A percentile compares a stretch with the other conserved stretches of the same genome.
These are phyloP conservation scores for Colletotrichum brevisporum DNA, from an alignment of 2,329 filamentous ascomycete genomes.

Conservation along the genomic window DNA sequence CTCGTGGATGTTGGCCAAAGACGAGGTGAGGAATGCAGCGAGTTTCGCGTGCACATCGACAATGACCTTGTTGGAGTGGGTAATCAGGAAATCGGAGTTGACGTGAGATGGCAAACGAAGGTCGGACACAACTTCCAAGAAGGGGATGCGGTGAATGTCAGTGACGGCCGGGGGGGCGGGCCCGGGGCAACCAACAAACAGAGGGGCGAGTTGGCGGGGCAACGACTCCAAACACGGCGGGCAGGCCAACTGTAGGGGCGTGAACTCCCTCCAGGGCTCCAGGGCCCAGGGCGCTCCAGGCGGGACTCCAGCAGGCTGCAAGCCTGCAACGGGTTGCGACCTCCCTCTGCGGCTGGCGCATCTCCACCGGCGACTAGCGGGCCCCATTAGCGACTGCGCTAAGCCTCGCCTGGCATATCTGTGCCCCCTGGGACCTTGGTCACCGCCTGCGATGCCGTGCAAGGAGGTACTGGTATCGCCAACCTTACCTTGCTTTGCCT, in stretches of 20 bases:
- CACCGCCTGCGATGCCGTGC: slow-evolving; percentile 41
- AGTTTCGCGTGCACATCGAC: slow-evolving; percentile 37
- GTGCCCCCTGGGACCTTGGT: slow-evolving; percentile 33
- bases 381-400: slow-evolving; percentile 29
- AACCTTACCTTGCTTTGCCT: neutral
- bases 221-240: slow-evolving; percentile 35
- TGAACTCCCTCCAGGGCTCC: neutral
- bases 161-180: slow-evolving; percentile 34
- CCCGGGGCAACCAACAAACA: slow-evolving; percentile 43
- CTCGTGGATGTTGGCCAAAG: slow-evolving; percentile 14
- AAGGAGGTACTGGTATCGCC: slow-evolving; percentile 3
- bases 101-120: slow-evolving; percentile 36
- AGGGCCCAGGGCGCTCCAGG: neutral
- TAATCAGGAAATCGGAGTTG: slow-evolving; percentile 32
- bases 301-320: slow-evolving; percentile 4
- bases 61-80: slow-evolving; percentile 42
- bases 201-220: slow-evolving; percentile 43
- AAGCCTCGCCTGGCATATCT: slow-evolving; percentile 34
- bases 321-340: slow-evolving; percentile 39
- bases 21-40: slow-evolving; percentile 32
- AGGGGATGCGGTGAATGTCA: slow-evolving; percentile 42
- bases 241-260: slow-evolving; percentile 1
- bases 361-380: slow-evolving; percentile 38
- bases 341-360: slow-evolving; percentile 37
- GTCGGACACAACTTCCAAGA: slow-evolving; percentile 38